Base-by-base conservation (phyloP, 768 basidiomycete genomes). In the Cyclocybe cylindracea region DNA sequence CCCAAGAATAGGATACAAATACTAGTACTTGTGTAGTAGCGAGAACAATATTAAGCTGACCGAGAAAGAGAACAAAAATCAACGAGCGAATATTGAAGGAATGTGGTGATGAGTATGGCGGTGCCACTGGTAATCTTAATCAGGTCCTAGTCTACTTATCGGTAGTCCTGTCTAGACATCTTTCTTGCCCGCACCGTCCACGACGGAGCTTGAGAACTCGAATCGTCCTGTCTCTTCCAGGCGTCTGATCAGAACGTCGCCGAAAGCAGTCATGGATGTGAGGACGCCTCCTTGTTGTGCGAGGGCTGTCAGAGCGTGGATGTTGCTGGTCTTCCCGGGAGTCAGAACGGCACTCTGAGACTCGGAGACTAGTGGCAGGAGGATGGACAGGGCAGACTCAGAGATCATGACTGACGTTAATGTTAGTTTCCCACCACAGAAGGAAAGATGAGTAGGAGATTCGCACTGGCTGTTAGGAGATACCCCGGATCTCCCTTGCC, bases 261-360 rank as follows among this genome's bases (percentile, higher is more conserved):
- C 94, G 50, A 96, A 78, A 1, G 90, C 94, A 4, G 82, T 84
- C 68, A 87, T 82, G 0, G 94, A 87, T 2, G 95, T 98, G 44
- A 97, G 72, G 2, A 94, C 69, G 1, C 95, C 94, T 10, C 94
- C 94, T 41, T 74, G 67, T 44, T 71, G 74, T 3, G 80, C 85
- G 6, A 86, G 65, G 1, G 73, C 57, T 0, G 91, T 81, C 2
- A 94, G 78, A 4, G 71, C 64, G 11, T 70, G 74, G 13, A 79
- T 71, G 29, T 74, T 61, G 10, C 55, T 54, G 19, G 3, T 24
- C 24, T 65, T 63, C 10, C 50, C 54, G 29, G 49, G 41, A 7
- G 41, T 48, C 8, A 55, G 49, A 18, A 55, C 49, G 19, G 60
- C 53, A 8, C 55, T 51, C 8, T 49, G 48, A 6, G 58, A 51